Evolutionary conservation across 2,329 filamentous ascomycete species (phyloP), one percentile per base, ranked within the genome.

Genomic region (Fusarium sp.): DNA sequence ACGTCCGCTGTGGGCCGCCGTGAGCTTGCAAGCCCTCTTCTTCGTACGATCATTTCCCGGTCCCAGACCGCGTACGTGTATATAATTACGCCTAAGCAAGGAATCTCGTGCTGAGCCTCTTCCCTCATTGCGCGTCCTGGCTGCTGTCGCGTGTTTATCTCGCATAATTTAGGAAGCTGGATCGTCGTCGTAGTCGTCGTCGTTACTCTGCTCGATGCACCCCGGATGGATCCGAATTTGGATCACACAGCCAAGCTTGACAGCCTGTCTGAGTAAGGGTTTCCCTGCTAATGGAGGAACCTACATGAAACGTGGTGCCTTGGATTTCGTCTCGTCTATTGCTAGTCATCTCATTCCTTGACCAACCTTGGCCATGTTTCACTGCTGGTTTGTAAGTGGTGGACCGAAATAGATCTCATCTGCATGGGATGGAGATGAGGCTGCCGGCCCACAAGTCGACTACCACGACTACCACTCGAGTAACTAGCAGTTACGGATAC

Each of bases 241-340:
- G 25, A 38, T 71, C 60, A 50, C 20, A 57, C 58, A 60, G 68
- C 61, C 72, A 65, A 59, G 38, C 57, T 63, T 60, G 56, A 68
- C 63, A 74, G 61, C 42, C 40, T 60, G 69, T 54, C 50, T 50
- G 36, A 65, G 71, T 69, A 45, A 63, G 52, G 64, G 63, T 60
- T 56, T 50, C 63, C 71, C 71, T 74, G 71, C 58, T 36, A 71
- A 38, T 60, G 38, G 33, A 18, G 20, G 47, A 29, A 62, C 58
- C 10, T 63, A 66, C 16, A 47, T 74, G 71, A 74, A 71, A 74
- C 68, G 65, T 69, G 71, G 42, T 66, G 65, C 27, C 69, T 45
- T 65, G 16, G 38, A 45, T 72, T 68, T 73, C 58, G 52, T 74
- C 64, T 72, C 71, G 61, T 66, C 35, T 63, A 47, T 65, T 60